Base-by-base conservation (phyloP, 2,329 filamentous ascomycete species). In the Fusarium succisae region DNA sequence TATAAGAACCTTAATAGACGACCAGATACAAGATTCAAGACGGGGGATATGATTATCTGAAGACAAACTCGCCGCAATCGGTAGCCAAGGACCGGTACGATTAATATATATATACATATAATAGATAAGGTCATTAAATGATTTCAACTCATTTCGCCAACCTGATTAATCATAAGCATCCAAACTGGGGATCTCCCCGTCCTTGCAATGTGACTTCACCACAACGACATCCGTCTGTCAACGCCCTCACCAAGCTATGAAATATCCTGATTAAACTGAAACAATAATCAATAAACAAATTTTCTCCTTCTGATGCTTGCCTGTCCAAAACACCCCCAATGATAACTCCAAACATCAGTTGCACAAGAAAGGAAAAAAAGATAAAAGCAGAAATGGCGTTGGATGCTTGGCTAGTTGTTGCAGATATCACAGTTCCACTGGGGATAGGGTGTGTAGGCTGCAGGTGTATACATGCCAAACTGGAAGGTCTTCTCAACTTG, bases 391-490 rank as follows among this genome's bases (percentile, higher is more conserved):
- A 50, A 41, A 87, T 86, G 63, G 90, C 85, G 11, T 85, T 83
- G 14, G 90, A 41, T 4, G 87, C 86, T 47, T 83, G 69, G 51
- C 83, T 81, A 20, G 85, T 83, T 26, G 87, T 86, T 90, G 82
- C 90, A 92, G 26, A 87, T 89, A 4, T 85, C 84, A 76, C 90
- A 92, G 59, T 83, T 82, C 85, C 86, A 92, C 12, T 88, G 84
- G 32, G 77, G 77, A 26, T 88, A 83, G 18, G 87, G 82, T n/a
- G 82, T 83, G 80, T 91, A 91, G 5, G 84, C 80, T 76, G 86
- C 82, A 32, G 82, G 78, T 3, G 83, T 81, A 81, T 92, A 92
- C 80, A 92, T 81, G 61, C 89, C 90, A 73, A 92, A 92, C 3
- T 77, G 83, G 78, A 90, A 88, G 39, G 80, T 81, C 50, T 82